phyloP scores from a whole-genome alignment of 306 rosid genomes.

The Begonia masoniana region DNA sequence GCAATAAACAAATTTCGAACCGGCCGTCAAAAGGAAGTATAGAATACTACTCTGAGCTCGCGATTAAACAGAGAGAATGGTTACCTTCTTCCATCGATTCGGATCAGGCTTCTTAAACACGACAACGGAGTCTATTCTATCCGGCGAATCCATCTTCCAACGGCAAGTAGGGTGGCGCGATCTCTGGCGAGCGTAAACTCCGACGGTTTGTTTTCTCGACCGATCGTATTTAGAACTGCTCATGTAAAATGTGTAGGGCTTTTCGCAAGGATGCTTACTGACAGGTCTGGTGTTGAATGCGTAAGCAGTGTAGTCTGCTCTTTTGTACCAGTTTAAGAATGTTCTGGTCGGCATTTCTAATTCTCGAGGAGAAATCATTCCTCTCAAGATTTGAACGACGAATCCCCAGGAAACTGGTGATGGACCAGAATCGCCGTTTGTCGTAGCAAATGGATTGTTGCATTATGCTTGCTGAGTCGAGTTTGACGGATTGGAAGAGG shows the following conservation, averaged over 20 bases:
- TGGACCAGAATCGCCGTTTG: slow-evolving; percentile 51
- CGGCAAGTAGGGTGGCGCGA: slow-evolving; percentile 36
- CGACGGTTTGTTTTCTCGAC: slow-evolving; percentile 18
- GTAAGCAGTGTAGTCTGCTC: slow-evolving; percentile 74
- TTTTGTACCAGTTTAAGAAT: slow-evolving; percentile 66
- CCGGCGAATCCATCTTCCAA: slow-evolving; percentile 58
- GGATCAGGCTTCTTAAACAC: slow-evolving; percentile 65
- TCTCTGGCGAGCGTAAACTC: slow-evolving; percentile 23
- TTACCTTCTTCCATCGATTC: slow-evolving; percentile 69
- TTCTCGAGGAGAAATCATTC: slow-evolving; percentile 69
- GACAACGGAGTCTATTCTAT: slow-evolving; percentile 28
- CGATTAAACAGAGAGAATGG: background rate
- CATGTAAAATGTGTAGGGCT: slow-evolving; percentile 56
- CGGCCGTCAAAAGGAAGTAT: slow-evolving; percentile 1
- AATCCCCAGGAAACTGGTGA: slow-evolving; percentile 85
- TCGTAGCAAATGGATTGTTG: slow-evolving; percentile 93
- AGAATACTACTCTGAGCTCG: background rate
- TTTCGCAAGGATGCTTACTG: slow-evolving; percentile 60
- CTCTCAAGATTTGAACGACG: slow-evolving; percentile 67
- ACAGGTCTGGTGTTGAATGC: slow-evolving; percentile 93
- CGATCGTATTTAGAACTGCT: slow-evolving; percentile 22
- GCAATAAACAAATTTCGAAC: slow-evolving; percentile 20
- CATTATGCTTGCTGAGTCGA: slow-evolving; percentile 64
- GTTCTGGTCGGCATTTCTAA: slow-evolving; percentile 77
- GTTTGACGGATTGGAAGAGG: slow-evolving; percentile 38